These are phyloP conservation scores for Trichophaea hybrida DNA, from an alignment of 2,329 filamentous ascomycete genomes.

Conservation along the genomic window DNA sequence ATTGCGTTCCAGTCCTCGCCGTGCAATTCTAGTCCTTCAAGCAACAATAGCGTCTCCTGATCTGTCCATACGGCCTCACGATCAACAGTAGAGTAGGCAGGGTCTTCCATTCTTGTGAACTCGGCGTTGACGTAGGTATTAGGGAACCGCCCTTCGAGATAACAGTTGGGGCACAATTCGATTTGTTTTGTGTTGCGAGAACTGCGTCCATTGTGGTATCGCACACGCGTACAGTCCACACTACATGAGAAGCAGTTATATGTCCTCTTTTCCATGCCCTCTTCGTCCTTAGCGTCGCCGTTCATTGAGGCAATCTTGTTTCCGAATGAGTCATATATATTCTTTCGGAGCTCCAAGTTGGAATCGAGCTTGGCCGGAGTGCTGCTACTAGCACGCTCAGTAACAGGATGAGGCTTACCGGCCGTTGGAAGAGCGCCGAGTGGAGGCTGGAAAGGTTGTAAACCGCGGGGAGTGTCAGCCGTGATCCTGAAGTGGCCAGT, in stretches of 20 bases:
- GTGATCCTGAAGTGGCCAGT: constrained; percentile 95
- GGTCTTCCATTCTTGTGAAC: constrained; percentile 80
- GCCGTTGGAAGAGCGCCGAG: constrained; percentile 46
- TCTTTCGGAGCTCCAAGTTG: constrained; percentile 84
- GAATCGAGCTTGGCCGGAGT: constrained; percentile 61
- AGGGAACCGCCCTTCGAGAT: constrained; percentile 69
- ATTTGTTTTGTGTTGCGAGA: constrained; percentile 32
- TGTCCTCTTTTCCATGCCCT: constrained; percentile 37
- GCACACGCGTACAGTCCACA: constrained; percentile 65
- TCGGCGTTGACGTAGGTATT: constrained; percentile 50
- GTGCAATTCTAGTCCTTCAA: constrained; percentile 83
- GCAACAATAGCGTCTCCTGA: constrained; percentile 69
- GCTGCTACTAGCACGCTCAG: constrained; percentile 55
- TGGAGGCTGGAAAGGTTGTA: constrained; percentile 89
- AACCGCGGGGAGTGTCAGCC: constrained; percentile 83
- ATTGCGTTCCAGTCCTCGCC: constrained; percentile 95
- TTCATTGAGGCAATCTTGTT: constrained; percentile 69
- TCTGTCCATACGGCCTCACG: constrained; percentile 84
- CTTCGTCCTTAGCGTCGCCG: constrained; percentile 37
- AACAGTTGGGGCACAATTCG: constrained; percentile 85
- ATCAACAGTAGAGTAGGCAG: constrained; percentile 66
- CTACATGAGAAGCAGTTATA: constrained; percentile 84
- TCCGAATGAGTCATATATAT: constrained; percentile 85
- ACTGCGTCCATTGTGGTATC: constrained; percentile 56
- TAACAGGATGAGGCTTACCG: constrained; percentile 49